Base-by-base conservation (phyloP, 495 filamentous ascomycete species). In the Neurospora sp. region DNA sequence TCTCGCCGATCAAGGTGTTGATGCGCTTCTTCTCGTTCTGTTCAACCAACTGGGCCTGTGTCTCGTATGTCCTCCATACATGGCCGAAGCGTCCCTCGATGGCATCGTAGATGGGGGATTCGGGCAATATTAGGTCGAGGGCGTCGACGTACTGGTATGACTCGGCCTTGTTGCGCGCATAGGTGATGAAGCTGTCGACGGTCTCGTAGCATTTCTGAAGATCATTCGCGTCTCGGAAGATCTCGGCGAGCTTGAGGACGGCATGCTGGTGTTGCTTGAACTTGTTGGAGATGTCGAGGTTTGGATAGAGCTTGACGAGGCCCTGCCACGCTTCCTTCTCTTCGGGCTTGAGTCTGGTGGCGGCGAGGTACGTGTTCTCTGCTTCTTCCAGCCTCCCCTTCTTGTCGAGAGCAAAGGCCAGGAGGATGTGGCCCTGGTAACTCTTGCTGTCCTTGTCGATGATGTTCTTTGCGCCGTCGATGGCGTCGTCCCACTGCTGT, bases 1-100 rank as follows among this genome's bases (percentile, higher is more conserved):
- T 88, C 78, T 95, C 93, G 22, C 91, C 94, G 75, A 98, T 97
- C 71, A 97, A 89, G 27, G 89, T 91, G 79, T 97, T 98, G 78
- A 98, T 96, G 39, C 87, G 90, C 79, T 96, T 92, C 76, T 91
- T 96, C 80, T 99, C 96, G 45, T 96, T 93, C 1, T 87, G 79
- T 77, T 98, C 96, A 18, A 91, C 85, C 70, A 97, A 91, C 69
- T 97, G 90, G n/a, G 92, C 92, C 70, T 98, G 85, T 41, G 88
- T 91, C 70, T 88, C 88, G 81, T 96, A 98, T 4, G 94, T 97
- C 39, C 89, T 87, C 22, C 90, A 86, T 6, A 96, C 94, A 76
- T 92, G 89, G 4, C 90, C 92, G 4, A 99, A 83, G 3, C 93
- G 88, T 18, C 96, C 96, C 84, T 98, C 94, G 18, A 99, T 89